A percentile compares a stretch with the other conserved stretches of the same genome.
These are phyloP conservation scores for Rhytidhysteron rufulum DNA, from an alignment of 2,329 filamentous ascomycete species.

Conservation along the genomic window DNA sequence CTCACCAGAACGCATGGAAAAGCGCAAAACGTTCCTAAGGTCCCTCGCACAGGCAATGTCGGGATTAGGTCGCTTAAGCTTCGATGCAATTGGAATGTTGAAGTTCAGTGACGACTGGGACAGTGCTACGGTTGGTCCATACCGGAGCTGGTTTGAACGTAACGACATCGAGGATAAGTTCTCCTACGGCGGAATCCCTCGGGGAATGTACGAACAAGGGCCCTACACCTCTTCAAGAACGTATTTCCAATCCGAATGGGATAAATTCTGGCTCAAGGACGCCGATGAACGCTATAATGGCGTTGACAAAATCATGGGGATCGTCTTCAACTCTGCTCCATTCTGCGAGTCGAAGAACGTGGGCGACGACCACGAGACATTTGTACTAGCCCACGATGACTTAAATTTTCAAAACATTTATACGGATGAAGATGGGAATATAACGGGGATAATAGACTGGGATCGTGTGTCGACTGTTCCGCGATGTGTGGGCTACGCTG, in stretches of 20 bases:
- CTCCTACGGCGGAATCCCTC: neutral
- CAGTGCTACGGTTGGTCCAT: slow-evolving; percentile 3
- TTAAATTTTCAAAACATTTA: slow-evolving; percentile 22
- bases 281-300: neutral
- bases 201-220: neutral
- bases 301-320: neutral
- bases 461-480: slow-evolving; percentile 8
- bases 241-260: neutral
- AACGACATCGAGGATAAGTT: neutral
- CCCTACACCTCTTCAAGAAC: neutral
- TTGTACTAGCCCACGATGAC: slow-evolving; percentile 15
- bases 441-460: slow-evolving; percentile 21
- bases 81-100: slow-evolving; percentile 3
- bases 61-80: slow-evolving; percentile 1
- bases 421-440: slow-evolving; percentile 6
- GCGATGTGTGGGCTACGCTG: slow-evolving; percentile 8
- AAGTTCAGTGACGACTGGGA: slow-evolving; percentile 2
- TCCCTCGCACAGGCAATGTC: slow-evolving; percentile 1
- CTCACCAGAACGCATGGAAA: neutral
- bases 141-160: neutral
- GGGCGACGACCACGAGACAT: slow-evolving; percentile 11
- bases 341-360: neutral
- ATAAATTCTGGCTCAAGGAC: neutral
- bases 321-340: neutral
- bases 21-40: slow-evolving; percentile 4